Evolutionary conservation across 2,329 filamentous ascomycete genomes (phyloP).

Genomic region (Fusarium temperatum): DNA sequence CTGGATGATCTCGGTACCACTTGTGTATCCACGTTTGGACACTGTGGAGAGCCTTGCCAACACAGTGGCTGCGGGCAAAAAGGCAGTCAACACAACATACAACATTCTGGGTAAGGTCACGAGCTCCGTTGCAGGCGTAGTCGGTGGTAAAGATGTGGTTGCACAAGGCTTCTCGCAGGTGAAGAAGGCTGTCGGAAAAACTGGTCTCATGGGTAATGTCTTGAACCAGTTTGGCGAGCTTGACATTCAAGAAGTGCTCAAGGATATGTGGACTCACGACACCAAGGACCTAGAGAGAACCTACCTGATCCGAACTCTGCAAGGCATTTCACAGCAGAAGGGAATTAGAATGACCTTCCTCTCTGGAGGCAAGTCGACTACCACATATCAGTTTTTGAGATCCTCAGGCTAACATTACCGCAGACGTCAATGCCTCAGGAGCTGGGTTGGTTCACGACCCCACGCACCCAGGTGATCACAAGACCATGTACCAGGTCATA

Average conservation of each 20-base stretch:
- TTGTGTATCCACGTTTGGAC: constrained; percentile 91
- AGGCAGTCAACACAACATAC: constrained; percentile 94
- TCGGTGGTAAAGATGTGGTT: constrained; percentile 93
- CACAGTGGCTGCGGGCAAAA: constrained; percentile 93
- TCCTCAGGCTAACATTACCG: constrained; percentile 33
- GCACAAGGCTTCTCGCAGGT: constrained; percentile 92
- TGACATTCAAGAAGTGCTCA: constrained; percentile 90
- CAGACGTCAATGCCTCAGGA: constrained; percentile 87
- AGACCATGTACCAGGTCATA: constrained; percentile 99
- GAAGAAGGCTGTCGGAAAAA: constrained; percentile 96
- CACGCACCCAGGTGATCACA: constrained; percentile 89
- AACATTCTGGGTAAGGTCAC: constrained; percentile 96
- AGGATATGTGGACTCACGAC: constrained; percentile 98
- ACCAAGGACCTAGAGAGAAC: constrained; percentile 97
- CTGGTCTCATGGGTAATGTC: constrained; percentile 93
- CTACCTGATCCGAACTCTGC: constrained; percentile 93
- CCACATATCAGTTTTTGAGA: background rate
- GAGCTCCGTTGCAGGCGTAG: constrained; percentile 92
- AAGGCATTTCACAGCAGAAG: constrained; percentile 95
- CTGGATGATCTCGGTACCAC: constrained; percentile 91
- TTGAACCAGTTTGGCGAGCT: constrained; percentile 97
- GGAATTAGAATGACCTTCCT: constrained; percentile 96
- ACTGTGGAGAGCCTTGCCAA: constrained; percentile 90
- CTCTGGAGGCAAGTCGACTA: constrained; percentile 72
- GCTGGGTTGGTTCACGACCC: constrained; percentile 96